phyloP scores from a whole-genome alignment of 1,284 basidiomycete species.

The Xerocomus amazonicus region DNA sequence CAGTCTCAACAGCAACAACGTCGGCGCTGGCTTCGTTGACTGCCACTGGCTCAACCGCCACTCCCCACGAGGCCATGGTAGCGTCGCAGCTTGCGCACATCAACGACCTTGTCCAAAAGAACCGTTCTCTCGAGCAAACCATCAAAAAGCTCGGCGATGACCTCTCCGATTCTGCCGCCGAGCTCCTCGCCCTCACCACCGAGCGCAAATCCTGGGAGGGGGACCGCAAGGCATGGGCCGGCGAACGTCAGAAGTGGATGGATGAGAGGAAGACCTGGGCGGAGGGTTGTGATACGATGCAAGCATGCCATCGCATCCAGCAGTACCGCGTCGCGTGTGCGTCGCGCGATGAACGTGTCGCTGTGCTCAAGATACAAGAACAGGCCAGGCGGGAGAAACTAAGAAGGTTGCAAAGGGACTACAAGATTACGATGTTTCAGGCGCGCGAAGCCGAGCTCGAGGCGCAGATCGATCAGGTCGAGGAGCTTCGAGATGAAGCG shows the following conservation, averaged over 20 bases:
- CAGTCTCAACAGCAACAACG: slow-evolving; percentile 19
- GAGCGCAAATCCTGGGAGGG: slow-evolving; percentile 29
- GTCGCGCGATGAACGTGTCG: slow-evolving; percentile 49
- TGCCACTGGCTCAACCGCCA: slow-evolving; percentile 29
- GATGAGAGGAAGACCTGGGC: slow-evolving; percentile 55
- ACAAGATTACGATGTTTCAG: slow-evolving; percentile 61
- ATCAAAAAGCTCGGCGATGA: slow-evolving; percentile 50
- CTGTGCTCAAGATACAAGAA: slow-evolving; percentile 51
- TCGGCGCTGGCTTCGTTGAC: slow-evolving; percentile 30
- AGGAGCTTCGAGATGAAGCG: slow-evolving; percentile 39
- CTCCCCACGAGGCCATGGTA: slow-evolving; percentile 50
- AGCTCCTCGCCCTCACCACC: slow-evolving; percentile 11
- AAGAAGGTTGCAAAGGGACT: slow-evolving; percentile 56
- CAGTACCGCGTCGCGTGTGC: slow-evolving; percentile 52
- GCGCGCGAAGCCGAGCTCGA: slow-evolving; percentile 58
- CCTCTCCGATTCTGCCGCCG: slow-evolving; percentile 34
- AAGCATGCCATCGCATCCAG: slow-evolving; percentile 59
- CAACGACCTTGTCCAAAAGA: slow-evolving; percentile 61
- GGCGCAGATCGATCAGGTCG: slow-evolving; percentile 42
- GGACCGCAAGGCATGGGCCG: slow-evolving; percentile 38
- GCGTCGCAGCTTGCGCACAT: slow-evolving; percentile 60
- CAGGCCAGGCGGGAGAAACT: slow-evolving; percentile 51
- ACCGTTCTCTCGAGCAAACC: slow-evolving; percentile 56
- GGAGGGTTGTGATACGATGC: slow-evolving; percentile 57
- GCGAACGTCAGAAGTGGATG: slow-evolving; percentile 47